Evolutionary conservation across 768 basidiomycete species (phyloP).

Genomic region (Mycena olivaceomarginata): DNA sequence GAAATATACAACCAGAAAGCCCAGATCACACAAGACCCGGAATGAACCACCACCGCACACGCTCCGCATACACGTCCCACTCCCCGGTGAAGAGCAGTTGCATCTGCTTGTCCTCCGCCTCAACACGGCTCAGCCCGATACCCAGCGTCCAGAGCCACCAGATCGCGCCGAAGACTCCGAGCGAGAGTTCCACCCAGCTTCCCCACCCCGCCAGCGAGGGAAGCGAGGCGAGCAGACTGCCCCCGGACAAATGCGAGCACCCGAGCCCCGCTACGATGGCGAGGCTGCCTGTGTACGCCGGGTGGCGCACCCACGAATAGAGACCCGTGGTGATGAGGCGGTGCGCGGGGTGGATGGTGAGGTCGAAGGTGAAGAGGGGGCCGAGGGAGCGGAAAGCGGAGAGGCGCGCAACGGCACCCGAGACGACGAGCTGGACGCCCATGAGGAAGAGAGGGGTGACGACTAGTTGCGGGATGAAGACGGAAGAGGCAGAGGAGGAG

Average conservation of each 20-base stretch:
- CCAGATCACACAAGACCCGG: conserved; percentile 62
- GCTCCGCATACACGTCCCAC: conserved; percentile 68
- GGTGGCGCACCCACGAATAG: not conserved
- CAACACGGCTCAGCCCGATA: conserved; percentile 68
- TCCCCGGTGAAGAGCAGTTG: conserved; percentile 64
- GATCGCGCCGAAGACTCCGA: conserved; percentile 51
- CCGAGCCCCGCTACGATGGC: not conserved
- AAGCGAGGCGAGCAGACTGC: conserved; percentile 28
- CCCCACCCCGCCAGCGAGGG: too few relatives aligned
- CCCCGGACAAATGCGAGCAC: not conserved
- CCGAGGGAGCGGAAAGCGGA: not conserved
- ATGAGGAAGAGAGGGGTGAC: conserved; percentile 57
- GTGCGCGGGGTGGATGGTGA: not conserved
- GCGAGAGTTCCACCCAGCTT: not conserved
- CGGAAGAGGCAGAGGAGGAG: too few relatives aligned
- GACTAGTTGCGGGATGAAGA: too few relatives aligned
- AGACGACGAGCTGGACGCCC: conserved; percentile 64
- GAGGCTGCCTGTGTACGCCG: not conserved
- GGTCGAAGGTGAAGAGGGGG: not conserved
- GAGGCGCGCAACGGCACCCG: conserved; percentile 69
- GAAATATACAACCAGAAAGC: not conserved
- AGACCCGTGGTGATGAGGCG: not conserved
- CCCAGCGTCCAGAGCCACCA: conserved; percentile 73
- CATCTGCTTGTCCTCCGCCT: conserved; percentile 72
- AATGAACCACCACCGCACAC: conserved; percentile 70